Evolutionary conservation across 345 rosid genomes (phyloP).

Genomic region (Dovyalis caffra): DNA sequence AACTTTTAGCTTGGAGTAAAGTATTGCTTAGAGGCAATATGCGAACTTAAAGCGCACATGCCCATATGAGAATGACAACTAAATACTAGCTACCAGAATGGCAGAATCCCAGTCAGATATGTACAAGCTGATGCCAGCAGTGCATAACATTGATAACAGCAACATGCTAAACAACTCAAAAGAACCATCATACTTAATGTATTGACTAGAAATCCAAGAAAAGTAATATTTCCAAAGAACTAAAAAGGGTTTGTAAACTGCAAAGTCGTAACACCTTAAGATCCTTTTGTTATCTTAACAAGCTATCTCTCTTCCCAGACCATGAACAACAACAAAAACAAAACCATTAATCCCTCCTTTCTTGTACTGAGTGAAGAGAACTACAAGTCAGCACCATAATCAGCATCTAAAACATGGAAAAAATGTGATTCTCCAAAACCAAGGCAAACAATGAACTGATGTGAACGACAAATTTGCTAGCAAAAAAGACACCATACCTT

Average conservation of each 20-base stretch:
- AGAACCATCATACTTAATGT: background rate
- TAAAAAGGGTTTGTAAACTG: too few species aligned
- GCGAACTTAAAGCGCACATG: background rate
- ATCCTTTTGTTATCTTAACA: too few species aligned
- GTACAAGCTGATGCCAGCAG: background rate
- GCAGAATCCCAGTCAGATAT: background rate
- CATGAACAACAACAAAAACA: background rate
- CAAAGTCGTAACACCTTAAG: too few species aligned
- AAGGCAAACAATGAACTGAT: background rate
- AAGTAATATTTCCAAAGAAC: too few species aligned
- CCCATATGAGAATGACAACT: background rate
- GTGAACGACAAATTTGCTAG: background rate
- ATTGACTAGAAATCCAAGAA: background rate
- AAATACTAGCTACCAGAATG: background rate
- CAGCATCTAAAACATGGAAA: background rate
- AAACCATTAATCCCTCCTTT: background rate
- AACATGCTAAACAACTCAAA: background rate
- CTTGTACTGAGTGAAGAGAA: background rate
- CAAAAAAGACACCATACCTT: slow-evolving; percentile 48
- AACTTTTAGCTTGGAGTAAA: background rate
- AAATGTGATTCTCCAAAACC: background rate
- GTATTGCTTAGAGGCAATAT: background rate
- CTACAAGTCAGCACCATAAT: background rate
- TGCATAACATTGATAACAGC: background rate
- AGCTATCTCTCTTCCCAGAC: too few species aligned